A percentile compares a stretch with the other conserved stretches of the same genome.
Evolutionary conservation across 352 stramenopile genomes (phyloP).

Genomic region (Phytophthora uliginosa): DNA sequence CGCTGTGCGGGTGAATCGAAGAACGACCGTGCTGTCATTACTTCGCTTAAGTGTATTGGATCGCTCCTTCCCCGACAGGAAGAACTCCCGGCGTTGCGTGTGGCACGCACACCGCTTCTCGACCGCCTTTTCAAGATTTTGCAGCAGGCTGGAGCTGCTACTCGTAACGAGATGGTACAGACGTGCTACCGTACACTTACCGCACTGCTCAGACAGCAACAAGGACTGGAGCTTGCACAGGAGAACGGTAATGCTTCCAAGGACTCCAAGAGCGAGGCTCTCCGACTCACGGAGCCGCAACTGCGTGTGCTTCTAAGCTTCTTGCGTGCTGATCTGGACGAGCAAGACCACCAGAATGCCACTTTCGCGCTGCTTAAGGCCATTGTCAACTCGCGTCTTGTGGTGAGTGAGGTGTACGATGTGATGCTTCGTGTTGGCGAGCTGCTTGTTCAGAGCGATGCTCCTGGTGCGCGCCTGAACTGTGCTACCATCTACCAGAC

Average conservation of each 20-base stretch:
- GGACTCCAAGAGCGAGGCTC: constrained; percentile 52
- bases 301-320: constrained; percentile 93
- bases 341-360: constrained; percentile 96
- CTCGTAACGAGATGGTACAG: constrained; percentile 96
- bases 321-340: constrained; percentile 92
- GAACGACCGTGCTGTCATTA: constrained; percentile 92
- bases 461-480: constrained; percentile 84
- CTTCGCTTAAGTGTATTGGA: constrained; percentile 95
- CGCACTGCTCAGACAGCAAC: constrained; percentile 81
- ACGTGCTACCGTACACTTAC: constrained; percentile 96
- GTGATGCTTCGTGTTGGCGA: constrained; percentile 96
- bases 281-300: constrained; percentile 75
- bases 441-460: constrained; percentile 95
- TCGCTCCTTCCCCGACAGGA: constrained; percentile 86
- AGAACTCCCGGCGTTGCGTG: constrained; percentile 91
- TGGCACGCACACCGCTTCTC: constrained; percentile 84
- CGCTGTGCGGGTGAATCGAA: constrained; percentile 93
- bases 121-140: constrained; percentile 95
- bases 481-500: constrained; percentile 86
- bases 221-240: constrained; percentile 42
- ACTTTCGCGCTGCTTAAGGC: constrained; percentile 95
- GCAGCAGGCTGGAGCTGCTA: constrained; percentile 90
- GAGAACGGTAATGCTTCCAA: constrained; percentile 28
- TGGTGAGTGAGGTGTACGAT: constrained; percentile 97
- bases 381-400: constrained; percentile 91